These are phyloP conservation scores for Physcia stellaris DNA, from an alignment of 495 filamentous ascomycete genomes.

Conservation along the genomic window DNA sequence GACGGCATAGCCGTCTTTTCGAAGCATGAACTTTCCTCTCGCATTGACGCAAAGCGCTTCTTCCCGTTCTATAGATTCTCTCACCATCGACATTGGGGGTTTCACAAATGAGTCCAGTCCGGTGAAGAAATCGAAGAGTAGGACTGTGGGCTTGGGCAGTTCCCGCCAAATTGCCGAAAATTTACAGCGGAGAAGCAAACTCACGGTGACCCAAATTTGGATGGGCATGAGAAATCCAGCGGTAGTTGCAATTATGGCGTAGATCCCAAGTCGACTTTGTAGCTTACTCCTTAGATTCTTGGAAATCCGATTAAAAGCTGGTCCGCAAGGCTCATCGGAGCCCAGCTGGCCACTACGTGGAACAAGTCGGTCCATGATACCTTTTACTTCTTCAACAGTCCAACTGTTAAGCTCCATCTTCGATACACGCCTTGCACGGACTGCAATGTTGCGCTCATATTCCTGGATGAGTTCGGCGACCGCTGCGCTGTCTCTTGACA, in stretches of 20 bases:
- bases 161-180: not conserved
- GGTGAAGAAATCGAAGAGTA: not conserved
- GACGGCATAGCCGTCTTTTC: conserved; percentile 1
- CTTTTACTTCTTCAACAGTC: conserved; percentile 1
- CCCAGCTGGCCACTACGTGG: not conserved
- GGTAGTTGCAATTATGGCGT: not conserved
- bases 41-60: conserved; percentile 4
- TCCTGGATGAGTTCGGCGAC: conserved; percentile 1
- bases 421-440: not conserved
- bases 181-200: not conserved
- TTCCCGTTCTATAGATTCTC: conserved; percentile 1
- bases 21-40: not conserved
- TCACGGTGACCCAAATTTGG: not conserved
- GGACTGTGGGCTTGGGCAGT: not conserved
- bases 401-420: conserved; percentile 1
- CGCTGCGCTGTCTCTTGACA: no score
- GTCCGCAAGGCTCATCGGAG: conserved; percentile 2
- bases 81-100: not conserved
- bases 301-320: not conserved
- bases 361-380: conserved; percentile 1
- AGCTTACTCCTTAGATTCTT: not conserved
- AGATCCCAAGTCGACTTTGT: not conserved
- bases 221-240: not conserved
- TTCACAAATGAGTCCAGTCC: not conserved
- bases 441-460: not conserved